Conservation (phyloP, 345 rosid species). For the Odontarrhena argentea region DNA sequence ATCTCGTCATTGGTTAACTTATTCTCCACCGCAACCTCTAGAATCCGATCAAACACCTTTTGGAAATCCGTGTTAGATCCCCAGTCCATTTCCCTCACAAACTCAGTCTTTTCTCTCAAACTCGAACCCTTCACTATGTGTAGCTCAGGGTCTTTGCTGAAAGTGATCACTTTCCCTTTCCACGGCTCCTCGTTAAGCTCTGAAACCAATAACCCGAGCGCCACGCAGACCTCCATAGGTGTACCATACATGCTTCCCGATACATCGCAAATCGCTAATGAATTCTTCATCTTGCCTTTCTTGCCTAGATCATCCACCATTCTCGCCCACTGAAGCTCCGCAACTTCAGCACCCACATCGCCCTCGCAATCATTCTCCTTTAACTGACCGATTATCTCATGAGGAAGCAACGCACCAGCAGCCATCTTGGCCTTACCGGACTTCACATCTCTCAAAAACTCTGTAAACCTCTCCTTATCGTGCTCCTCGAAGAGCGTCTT, state of each 20-base stretch:
- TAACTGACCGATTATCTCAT: slow-evolving; percentile 53
- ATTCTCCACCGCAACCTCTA: slow-evolving; percentile 50
- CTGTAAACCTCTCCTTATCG: slow-evolving; percentile 30
- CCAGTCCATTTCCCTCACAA: slow-evolving; percentile 43
- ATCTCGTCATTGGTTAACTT: slow-evolving; percentile 50
- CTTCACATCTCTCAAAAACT: slow-evolving; percentile 32
- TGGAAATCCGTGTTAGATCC: slow-evolving; percentile 49
- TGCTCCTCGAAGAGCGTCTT: slow-evolving; percentile 28
- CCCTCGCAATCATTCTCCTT: slow-evolving; percentile 13
- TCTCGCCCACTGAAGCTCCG: slow-evolving; percentile 62
- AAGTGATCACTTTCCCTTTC: slow-evolving; percentile 64
- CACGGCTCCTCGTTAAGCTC: slow-evolving; percentile 64
- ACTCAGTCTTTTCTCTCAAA: slow-evolving; percentile 41
- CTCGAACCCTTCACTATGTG: slow-evolving; percentile 41
- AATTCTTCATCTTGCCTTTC: slow-evolving; percentile 53
- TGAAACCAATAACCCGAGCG: slow-evolving; percentile 56
- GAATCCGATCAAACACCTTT: slow-evolving; percentile 56
- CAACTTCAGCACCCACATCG: slow-evolving; percentile 41
- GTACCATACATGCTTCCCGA: slow-evolving; percentile 53
- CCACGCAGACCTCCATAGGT: slow-evolving; percentile 63
- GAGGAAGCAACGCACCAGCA: slow-evolving; percentile 67
- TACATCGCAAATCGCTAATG: slow-evolving; percentile 61
- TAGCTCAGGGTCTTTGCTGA: slow-evolving; percentile 47
- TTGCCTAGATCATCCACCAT: slow-evolving; percentile 57
- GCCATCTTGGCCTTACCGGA: slow-evolving; percentile 44